Evolutionary conservation across 352 stramenopile species (phyloP).

Genomic region (Phytopythium chamaehyphon): DNA sequence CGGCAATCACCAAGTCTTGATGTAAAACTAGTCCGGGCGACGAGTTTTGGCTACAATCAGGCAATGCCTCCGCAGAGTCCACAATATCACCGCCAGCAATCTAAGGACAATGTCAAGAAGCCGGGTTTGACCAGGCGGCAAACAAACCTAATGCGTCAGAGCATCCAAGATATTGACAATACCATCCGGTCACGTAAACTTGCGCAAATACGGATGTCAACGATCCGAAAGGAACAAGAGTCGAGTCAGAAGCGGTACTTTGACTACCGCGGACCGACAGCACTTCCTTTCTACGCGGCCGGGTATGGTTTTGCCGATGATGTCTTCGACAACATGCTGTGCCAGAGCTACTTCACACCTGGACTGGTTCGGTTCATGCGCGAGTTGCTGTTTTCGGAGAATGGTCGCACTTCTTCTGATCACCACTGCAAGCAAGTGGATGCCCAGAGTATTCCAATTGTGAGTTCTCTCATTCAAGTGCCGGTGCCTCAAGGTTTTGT

Average conservation of each 20-base stretch:
- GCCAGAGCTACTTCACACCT: conserved; percentile 65
- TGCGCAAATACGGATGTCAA: conserved; percentile 29
- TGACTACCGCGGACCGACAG: conserved; percentile 32
- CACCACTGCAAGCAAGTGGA: background rate
- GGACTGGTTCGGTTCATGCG: conserved; percentile 58
- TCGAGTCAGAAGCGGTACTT: conserved; percentile 33
- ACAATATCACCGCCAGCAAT: background rate
- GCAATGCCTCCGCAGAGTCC: conserved; percentile 1
- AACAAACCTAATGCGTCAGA: conserved; percentile 10
- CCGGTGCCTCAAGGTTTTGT: conserved; percentile 38
- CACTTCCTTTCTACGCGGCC: conserved; percentile 62
- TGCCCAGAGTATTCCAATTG: conserved; percentile 8
- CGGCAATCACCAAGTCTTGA: background rate
- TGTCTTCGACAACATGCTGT: conserved; percentile 74
- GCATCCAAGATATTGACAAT: conserved; percentile 32
- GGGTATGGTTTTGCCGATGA: conserved; percentile 59
- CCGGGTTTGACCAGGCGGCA: conserved; percentile 4
- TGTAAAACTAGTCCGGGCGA: background rate
- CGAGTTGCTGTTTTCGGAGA: conserved; percentile 60
- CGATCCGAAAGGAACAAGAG: conserved; percentile 39
- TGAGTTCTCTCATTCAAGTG: conserved; percentile 55
- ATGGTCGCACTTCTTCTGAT: conserved; percentile 18
- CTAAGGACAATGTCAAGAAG: background rate
- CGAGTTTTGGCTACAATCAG: background rate
- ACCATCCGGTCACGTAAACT: conserved; percentile 38